Percentiles rank a stretch among this genome's conserved stretches.
Conservation (phyloP, 768 basidiomycete genomes). For the Hygrophorus russula region DNA sequence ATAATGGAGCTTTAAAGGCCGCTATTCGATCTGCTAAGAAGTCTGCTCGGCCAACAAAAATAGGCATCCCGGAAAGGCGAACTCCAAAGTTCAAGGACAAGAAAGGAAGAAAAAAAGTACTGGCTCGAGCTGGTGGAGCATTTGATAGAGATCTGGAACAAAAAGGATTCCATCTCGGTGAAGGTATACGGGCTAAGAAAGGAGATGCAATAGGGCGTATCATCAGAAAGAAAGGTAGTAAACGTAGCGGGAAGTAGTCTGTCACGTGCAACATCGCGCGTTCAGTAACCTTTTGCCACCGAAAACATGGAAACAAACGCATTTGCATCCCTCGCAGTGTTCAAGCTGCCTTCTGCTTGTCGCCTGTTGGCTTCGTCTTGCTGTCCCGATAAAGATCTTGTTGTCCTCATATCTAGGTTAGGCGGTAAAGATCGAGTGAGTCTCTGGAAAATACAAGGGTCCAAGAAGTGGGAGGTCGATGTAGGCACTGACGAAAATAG, state of each 20-base stretch:
- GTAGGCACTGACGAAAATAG: conserved; percentile 34
- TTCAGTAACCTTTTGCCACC: neutral
- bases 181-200: conserved; percentile 58
- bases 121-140: conserved; percentile 21
- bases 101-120: conserved; percentile 18
- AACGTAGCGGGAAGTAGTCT: neutral
- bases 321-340: conserved; percentile 45
- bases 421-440: conserved; percentile 61
- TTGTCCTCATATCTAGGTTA: conserved; percentile 54
- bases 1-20: conserved; percentile 45
- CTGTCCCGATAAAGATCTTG: conserved; percentile 78
- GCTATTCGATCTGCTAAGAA: conserved; percentile 87
- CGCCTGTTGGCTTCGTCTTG: conserved; percentile 56
- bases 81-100: conserved; percentile 16
- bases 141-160: conserved; percentile 56
- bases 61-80: conserved; percentile 39
- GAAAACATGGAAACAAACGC: conserved; percentile 30
- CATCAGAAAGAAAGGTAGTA: conserved; percentile 11
- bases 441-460: conserved; percentile 73
- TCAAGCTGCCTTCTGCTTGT: conserved; percentile 45
- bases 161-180: conserved; percentile 23
- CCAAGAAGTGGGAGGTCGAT: conserved; percentile 76
- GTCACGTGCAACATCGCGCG: neutral
- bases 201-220: conserved; percentile 42
- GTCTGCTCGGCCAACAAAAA: conserved; percentile 60